Evolutionary conservation across 352 stramenopile genomes (phyloP), one percentile per base, ranked within the genome.

Genomic region (Globisporangium nunn): DNA sequence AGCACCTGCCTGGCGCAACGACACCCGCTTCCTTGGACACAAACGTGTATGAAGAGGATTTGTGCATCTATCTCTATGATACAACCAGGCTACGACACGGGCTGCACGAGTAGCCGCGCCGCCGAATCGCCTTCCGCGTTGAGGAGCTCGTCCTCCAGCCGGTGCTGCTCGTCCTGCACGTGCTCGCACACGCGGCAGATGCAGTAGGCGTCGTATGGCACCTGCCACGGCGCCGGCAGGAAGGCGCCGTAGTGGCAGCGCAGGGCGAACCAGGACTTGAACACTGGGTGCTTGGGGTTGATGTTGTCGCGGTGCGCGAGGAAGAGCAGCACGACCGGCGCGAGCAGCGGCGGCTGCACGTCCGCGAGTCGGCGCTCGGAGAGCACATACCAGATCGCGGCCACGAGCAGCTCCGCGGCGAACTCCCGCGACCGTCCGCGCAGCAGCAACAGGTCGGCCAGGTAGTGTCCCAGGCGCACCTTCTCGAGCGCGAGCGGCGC

Each of bases 251-350:
- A 85, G 50, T 79, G 70, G 48, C 78, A 88, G 17, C 78, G 78
- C 40, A 88, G 50, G n/a, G 78, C 78, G 45, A 87, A 86, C 74
- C 75, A 85, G 23, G 67, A 60, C 62, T 81, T 78, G 61, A 66
- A 85, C 23, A 68, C 62, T 0, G 56, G 5, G 50, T 85, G 74
- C 29, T 59, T 67, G n/a, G 75, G 68, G 58, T 88, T 81, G 53
- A 88, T 85, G 49, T 81, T 84, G 64, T 88, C 76, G 15, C 72
- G 71, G 41, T 88, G 78, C 10, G 73, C 68, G 8, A 87, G 72
- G 45, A 80, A 87, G 31, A 88, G 63, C 23, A 86, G 59, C 31
- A 88, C 63, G 8, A 88, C 76, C 0, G 74, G 72, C 4, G 74
- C 71, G 5, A 88, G 61, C 15, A 88, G 50, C 18, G 68, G 64